Percentiles rank a stretch among this genome's conserved stretches.
Evolutionary conservation across 192 early-diverging fungal genomes (phyloP).

Genomic region (Neocallimastix lanati): DNA sequence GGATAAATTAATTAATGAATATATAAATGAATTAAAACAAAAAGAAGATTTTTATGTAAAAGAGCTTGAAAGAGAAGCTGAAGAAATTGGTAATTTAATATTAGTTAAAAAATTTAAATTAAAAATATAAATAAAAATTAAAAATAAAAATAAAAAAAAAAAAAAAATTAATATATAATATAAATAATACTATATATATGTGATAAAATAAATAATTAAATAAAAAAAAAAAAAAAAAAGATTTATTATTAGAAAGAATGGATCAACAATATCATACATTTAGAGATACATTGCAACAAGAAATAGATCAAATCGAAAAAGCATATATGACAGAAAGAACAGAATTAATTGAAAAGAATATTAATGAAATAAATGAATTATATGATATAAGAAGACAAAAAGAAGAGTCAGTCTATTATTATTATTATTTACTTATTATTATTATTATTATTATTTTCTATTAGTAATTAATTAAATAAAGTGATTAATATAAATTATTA

Average conservation of each 20-base stretch:
- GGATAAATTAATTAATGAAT: conserved; percentile 28
- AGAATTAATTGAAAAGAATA: conserved; percentile 24
- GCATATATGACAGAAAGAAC: conserved; percentile 32
- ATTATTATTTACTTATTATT: background rate
- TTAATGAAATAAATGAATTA: conserved; percentile 19
- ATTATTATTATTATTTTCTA: background rate
- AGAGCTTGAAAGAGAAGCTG: conserved; percentile 35
- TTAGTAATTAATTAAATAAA: too few species aligned
- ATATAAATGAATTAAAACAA: conserved; percentile 24
- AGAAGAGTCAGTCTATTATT: conserved; percentile 18
- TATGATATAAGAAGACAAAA: conserved; percentile 18
- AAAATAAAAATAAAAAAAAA: too few species aligned
- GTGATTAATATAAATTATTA: too few species aligned
- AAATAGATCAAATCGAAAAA: conserved; percentile 31
- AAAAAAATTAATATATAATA: too few species aligned
- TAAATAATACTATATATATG: too few species aligned
- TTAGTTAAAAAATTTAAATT: too few species aligned
- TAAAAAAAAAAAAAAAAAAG: too few species aligned
- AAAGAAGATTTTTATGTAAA: conserved; percentile 43
- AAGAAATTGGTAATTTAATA: conserved; percentile 27
- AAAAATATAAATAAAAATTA: too few species aligned
- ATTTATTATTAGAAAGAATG: conserved; percentile 30
- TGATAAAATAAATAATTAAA: too few species aligned
- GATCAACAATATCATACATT: conserved; percentile 24
- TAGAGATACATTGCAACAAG: conserved; percentile 22